A percentile compares a stretch with the other conserved stretches of the same genome.
Evolutionary conservation across 306 rosid species (phyloP).

Genomic region (Pterocarpus macrocarpus): DNA sequence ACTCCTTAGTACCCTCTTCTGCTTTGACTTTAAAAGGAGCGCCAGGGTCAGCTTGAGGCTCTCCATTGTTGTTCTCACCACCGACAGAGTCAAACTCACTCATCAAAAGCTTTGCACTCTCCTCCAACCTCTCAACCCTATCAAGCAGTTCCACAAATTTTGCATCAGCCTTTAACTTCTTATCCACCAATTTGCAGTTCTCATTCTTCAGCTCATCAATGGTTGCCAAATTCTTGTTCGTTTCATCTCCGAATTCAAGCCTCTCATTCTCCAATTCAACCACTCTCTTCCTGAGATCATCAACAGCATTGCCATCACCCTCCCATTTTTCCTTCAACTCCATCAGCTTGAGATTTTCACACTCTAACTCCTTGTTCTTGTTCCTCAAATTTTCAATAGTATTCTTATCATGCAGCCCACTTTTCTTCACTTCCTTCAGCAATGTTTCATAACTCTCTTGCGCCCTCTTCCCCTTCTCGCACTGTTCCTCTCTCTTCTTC

Average conservation of each 20-base stretch:
- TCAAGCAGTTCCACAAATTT: conserved; percentile 12
- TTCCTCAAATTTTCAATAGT: neutral
- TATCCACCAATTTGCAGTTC: neutral
- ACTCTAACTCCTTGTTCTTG: neutral
- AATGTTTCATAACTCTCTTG: conserved; percentile 39
- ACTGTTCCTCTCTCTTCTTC: conserved; percentile 23
- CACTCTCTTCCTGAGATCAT: neutral
- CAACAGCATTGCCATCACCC: neutral
- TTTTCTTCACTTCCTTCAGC: conserved; percentile 34
- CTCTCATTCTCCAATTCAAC: conserved; percentile 32
- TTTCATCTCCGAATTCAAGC: conserved; percentile 27
- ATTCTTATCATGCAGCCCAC: neutral
- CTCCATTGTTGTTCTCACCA: neutral
- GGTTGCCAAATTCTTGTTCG: neutral
- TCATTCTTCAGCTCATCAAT: neutral
- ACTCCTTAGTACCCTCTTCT: neutral
- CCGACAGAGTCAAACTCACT: neutral
- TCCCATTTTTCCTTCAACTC: conserved; percentile 4
- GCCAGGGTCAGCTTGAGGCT: neutral
- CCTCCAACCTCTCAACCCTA: conserved; percentile 21
- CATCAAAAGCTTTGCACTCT: neutral
- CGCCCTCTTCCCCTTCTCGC: conserved; percentile 1
- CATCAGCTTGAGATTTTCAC: neutral
- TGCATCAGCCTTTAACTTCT: neutral
- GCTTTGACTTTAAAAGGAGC: neutral